Evolutionary conservation across 495 filamentous ascomycete species (phyloP).

Genomic region (Clohesyomyces aquaticus): DNA sequence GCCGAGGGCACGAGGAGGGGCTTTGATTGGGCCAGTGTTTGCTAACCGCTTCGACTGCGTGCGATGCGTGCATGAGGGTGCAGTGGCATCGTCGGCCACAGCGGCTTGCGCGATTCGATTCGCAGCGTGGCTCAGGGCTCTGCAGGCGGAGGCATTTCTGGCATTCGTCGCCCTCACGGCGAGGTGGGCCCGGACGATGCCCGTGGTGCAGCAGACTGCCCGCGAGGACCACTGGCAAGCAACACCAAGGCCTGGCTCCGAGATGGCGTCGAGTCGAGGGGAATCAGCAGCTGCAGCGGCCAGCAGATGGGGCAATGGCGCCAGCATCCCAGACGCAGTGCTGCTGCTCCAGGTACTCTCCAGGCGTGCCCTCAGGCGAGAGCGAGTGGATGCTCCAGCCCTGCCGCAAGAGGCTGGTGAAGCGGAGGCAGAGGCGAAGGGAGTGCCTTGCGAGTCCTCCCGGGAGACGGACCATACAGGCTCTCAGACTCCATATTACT

Average conservation of each 20-base stretch:
- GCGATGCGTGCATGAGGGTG: not conserved
- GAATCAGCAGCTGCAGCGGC: constrained; percentile 14
- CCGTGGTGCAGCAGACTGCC: not conserved
- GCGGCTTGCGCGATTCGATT: constrained; percentile 38
- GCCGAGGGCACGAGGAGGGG: constrained; percentile 8
- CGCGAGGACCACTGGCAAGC: constrained; percentile 12
- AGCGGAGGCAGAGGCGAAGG: no score
- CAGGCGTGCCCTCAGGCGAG: not conserved
- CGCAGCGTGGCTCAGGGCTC: constrained; percentile 27
- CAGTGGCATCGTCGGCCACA: constrained; percentile 18
- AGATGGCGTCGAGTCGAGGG: not conserved
- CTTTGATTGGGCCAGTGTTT: constrained; percentile 38
- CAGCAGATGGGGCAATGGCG: constrained; percentile 4
- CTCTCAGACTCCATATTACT: not conserved
- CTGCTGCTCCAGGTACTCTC: constrained; percentile 3
- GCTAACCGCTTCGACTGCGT: constrained; percentile 26
- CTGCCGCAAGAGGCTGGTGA: not conserved
- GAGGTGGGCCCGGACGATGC: constrained; percentile 3
- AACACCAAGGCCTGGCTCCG: constrained; percentile 16
- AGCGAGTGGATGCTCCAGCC: not conserved
- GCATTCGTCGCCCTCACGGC: constrained; percentile 4
- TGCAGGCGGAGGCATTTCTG: constrained; percentile 30
- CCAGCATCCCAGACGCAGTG: not conserved
- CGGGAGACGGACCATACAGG: not conserved
- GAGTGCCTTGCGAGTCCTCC: not conserved